These are phyloP conservation scores for Vicia villosa DNA, from an alignment of 306 rosid genomes.

Conservation along the genomic window DNA sequence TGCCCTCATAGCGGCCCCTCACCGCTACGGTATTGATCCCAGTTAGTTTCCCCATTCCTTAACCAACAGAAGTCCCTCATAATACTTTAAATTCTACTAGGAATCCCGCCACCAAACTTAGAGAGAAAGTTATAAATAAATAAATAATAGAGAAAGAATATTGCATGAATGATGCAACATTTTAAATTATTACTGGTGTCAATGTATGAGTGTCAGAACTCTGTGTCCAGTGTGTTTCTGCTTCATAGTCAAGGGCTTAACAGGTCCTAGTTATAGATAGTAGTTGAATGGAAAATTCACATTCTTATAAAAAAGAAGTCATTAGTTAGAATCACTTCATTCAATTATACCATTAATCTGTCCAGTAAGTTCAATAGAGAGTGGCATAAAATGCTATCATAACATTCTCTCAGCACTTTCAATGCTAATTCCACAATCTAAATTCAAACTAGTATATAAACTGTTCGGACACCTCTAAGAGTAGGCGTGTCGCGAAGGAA, in stretches of 20 bases:
- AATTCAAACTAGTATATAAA: too few relatives aligned
- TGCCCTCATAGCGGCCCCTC: too few relatives aligned
- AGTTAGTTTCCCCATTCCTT: not conserved
- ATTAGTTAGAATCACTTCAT: not conserved
- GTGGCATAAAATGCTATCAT: slow-evolving; percentile 16
- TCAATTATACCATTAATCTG: not conserved
- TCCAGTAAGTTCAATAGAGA: not conserved
- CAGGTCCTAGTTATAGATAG: not conserved
- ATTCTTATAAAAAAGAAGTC: not conserved
- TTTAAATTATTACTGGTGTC: too few relatives aligned
- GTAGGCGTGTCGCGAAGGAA: too few relatives aligned
- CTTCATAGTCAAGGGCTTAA: not conserved
- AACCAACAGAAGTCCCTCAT: not conserved
- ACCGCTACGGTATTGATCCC: not conserved
- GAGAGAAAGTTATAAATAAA: not conserved
- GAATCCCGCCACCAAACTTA: not conserved
- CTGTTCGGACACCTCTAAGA: too few relatives aligned
- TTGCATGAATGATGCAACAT: not conserved
- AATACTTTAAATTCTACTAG: not conserved
- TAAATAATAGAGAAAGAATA: not conserved
- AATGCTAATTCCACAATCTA: not conserved
- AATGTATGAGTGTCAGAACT: too few relatives aligned
- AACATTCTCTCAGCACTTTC: not conserved
- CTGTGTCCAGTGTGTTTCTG: too few relatives aligned
- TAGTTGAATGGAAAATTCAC: not conserved